Conservation (phyloP, 1,284 basidiomycete species). For the Polyporus tsugae region DNA sequence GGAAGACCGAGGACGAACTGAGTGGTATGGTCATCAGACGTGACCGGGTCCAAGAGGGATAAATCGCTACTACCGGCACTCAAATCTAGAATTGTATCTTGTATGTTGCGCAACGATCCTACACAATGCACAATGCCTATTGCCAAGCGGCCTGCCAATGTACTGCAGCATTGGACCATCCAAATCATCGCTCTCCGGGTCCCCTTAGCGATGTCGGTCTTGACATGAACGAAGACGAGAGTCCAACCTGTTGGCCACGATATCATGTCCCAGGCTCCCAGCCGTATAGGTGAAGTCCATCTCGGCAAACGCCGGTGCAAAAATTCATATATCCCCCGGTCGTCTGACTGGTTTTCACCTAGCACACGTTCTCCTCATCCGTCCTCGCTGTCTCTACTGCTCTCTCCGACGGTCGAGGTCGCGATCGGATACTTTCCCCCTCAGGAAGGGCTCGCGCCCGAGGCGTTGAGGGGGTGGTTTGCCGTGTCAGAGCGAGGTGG, state of each 20-base stretch:
- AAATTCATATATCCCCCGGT: not conserved
- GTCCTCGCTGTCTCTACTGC: slow-evolving; percentile 44
- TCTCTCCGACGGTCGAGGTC: slow-evolving; percentile 38
- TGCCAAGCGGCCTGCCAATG: too few species aligned
- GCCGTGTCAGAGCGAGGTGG: slow-evolving; percentile 47
- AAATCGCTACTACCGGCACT: not conserved
- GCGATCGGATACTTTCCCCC: slow-evolving; percentile 52
- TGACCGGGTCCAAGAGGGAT: not conserved
- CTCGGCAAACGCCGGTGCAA: slow-evolving; percentile 6
- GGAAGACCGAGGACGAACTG: not conserved
- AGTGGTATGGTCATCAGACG: not conserved
- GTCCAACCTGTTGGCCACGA: too few species aligned
- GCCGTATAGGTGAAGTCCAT: not conserved
- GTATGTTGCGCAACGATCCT: too few species aligned
- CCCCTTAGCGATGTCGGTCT: too few species aligned
- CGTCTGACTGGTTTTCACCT: not conserved
- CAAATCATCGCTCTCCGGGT: too few species aligned
- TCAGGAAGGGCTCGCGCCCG: slow-evolving; percentile 46
- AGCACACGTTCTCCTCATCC: slow-evolving; percentile 44
- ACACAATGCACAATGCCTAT: too few species aligned
- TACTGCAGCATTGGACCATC: too few species aligned
- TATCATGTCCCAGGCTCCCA: too few species aligned
- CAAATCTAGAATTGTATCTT: not conserved
- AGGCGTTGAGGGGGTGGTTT: slow-evolving; percentile 59
- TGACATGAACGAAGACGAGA: too few species aligned